phyloP scores from a whole-genome alignment of 2,329 filamentous ascomycete genomes.

The Colletotrichum gloeosporioides region DNA sequence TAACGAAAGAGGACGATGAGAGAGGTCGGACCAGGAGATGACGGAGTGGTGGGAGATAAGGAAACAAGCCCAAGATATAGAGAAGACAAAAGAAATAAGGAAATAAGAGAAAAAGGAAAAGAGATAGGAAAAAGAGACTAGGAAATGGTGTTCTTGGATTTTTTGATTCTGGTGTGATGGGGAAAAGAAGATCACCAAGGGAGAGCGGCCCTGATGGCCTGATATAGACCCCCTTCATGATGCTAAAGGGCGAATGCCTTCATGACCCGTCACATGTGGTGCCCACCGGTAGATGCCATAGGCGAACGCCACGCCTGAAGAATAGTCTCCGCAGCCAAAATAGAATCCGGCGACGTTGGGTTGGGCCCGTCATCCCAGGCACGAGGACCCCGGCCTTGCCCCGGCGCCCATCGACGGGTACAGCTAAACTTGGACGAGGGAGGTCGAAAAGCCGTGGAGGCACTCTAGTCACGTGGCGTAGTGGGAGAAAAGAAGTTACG shows the following conservation, averaged over 20 bases:
- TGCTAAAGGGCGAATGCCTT: not conserved
- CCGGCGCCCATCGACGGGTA: not conserved
- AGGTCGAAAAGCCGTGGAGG: not conserved
- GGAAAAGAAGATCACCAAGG: constrained; percentile 5
- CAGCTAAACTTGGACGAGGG: not conserved
- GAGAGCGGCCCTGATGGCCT: not conserved
- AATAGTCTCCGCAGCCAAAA: not conserved
- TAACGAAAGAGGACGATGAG: not conserved
- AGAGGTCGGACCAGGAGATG: not conserved
- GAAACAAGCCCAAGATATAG: not conserved
- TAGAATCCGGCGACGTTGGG: not conserved
- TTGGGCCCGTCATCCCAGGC: not conserved
- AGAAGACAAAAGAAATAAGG: not conserved
- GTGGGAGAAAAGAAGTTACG: not conserved
- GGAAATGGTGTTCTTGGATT: not conserved
- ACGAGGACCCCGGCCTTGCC: not conserved
- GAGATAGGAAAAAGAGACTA: not conserved
- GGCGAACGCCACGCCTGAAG: not conserved
- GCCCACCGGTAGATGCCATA: not conserved
- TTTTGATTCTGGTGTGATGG: not conserved
- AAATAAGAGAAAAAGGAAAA: not conserved
- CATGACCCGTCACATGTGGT: not conserved
- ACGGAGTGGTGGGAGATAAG: not conserved
- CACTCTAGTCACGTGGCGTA: not conserved
- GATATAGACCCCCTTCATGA: constrained; percentile 9